These are phyloP conservation scores for Nitzschia sp. DNA, from an alignment of 108 stramenopile genomes.

Conservation along the genomic window DNA sequence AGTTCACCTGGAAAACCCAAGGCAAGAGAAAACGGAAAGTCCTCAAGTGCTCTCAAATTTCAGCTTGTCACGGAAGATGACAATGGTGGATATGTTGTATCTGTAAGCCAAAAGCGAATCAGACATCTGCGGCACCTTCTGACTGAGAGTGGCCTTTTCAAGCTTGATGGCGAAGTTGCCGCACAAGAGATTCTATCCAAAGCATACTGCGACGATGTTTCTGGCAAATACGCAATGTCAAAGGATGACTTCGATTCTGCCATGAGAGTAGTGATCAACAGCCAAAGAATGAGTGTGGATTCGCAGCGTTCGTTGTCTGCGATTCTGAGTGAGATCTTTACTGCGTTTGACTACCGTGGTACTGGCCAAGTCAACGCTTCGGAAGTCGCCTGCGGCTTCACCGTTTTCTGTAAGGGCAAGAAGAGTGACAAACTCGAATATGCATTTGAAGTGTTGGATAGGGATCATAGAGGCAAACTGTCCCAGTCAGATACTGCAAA, in stretches of 20 bases:
- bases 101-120: slow-evolving; percentile 73
- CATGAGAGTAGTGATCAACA: slow-evolving; percentile 40
- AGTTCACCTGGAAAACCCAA: slow-evolving; percentile 24
- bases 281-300: slow-evolving; percentile 29
- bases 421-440: slow-evolving; percentile 91
- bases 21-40: background rate
- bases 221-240: slow-evolving; percentile 42
- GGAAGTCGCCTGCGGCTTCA: slow-evolving; percentile 81
- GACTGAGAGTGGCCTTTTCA: slow-evolving; percentile 68
- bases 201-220: slow-evolving; percentile 50
- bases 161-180: slow-evolving; percentile 58
- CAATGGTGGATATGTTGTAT: slow-evolving; percentile 72
- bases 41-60: slow-evolving; percentile 62
- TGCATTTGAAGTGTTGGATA: slow-evolving; percentile 83
- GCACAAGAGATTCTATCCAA: slow-evolving; percentile 68
- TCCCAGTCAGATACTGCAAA: slow-evolving; percentile 51
- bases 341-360: slow-evolving; percentile 74
- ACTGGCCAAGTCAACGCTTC: slow-evolving; percentile 58
- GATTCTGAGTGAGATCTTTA: slow-evolving; percentile 70
- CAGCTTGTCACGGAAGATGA: slow-evolving; percentile 65
- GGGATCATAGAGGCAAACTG: slow-evolving; percentile 61
- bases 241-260: slow-evolving; percentile 80
- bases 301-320: slow-evolving; percentile 55
- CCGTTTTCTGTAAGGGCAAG: slow-evolving; percentile 82
- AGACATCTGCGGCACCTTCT: slow-evolving; percentile 68